Evolutionary conservation across 2,329 filamentous ascomycete species (phyloP).

Genomic region (Cercospora sojina): DNA sequence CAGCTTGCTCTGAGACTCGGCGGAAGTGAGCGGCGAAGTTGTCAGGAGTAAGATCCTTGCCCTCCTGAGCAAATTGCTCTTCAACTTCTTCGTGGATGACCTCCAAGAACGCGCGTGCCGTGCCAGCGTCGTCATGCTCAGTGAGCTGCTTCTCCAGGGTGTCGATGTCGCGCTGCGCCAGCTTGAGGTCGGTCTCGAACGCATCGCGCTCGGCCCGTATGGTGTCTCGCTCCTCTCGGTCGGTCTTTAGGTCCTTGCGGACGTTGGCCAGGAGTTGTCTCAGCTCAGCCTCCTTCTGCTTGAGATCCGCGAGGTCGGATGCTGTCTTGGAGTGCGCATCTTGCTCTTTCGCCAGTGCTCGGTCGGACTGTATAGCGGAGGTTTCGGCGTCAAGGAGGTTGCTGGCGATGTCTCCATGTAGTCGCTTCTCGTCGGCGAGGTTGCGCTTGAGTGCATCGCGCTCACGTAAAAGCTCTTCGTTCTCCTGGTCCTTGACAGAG

Average conservation of each 20-base stretch:
- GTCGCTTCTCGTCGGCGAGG: background rate
- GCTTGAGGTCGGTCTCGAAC: background rate
- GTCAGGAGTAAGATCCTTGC: conserved; percentile 15
- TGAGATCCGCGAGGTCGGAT: background rate
- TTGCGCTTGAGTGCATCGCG: background rate
- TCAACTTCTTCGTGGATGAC: conserved; percentile 12
- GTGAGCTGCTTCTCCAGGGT: background rate
- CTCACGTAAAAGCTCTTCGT: background rate
- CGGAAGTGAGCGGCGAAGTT: conserved; percentile 14
- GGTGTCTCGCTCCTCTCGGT: background rate
- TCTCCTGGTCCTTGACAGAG: background rate
- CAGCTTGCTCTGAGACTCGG: conserved; percentile 12
- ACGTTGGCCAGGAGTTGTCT: background rate
- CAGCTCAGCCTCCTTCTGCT: background rate
- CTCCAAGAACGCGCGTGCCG: conserved; percentile 5
- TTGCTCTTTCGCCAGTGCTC: background rate
- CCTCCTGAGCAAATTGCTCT: conserved; percentile 5
- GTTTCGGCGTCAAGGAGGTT: background rate
- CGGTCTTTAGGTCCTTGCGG: background rate
- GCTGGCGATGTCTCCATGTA: background rate
- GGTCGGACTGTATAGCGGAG: background rate
- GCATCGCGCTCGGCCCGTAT: background rate
- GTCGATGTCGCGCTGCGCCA: conserved; percentile 1
- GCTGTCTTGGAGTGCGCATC: background rate
- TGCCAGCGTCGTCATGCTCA: background rate